phyloP scores from a whole-genome alignment of 2,329 filamentous ascomycete genomes.

The Pseudogymnoascus sp. region DNA sequence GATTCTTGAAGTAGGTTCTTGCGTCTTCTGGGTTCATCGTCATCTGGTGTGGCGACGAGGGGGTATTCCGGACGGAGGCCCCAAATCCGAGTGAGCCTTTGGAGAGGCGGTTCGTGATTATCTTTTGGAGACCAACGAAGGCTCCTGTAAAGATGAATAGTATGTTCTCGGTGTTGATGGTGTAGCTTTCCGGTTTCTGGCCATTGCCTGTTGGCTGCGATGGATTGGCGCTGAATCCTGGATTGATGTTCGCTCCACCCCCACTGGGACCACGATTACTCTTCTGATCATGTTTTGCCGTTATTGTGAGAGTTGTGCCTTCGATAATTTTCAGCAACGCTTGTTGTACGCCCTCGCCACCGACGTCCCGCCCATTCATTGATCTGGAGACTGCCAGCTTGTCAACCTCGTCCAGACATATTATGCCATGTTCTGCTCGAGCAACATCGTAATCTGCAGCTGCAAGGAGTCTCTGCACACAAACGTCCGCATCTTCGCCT shows the following conservation, averaged over 20 bases:
- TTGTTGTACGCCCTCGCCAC: slow-evolving; percentile 94
- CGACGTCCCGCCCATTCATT: slow-evolving; percentile 83
- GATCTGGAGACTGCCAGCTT: slow-evolving; percentile 60
- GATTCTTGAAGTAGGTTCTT: slow-evolving; percentile 44
- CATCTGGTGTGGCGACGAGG: slow-evolving; percentile 38
- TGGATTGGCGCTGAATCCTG: slow-evolving; percentile 11
- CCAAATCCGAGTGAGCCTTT: slow-evolving; percentile 84
- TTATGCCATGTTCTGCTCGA: slow-evolving; percentile 81
- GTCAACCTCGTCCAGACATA: slow-evolving; percentile 94
- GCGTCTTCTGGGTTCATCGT: slow-evolving; percentile 58
- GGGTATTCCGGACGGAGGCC: slow-evolving; percentile 60
- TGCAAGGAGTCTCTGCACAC: slow-evolving; percentile 81
- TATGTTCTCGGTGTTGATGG: slow-evolving; percentile 90
- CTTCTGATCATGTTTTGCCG: slow-evolving; percentile 64
- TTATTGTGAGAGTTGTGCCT: slow-evolving; percentile 86
- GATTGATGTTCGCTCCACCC: slow-evolving; percentile 14
- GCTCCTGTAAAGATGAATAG: slow-evolving; percentile 95
- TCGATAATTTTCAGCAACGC: slow-evolving; percentile 93
- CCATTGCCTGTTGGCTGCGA: slow-evolving; percentile 12
- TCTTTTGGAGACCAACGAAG: slow-evolving; percentile 85
- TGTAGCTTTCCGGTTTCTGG: slow-evolving; percentile 41
- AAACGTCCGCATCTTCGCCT: slow-evolving; percentile 93
- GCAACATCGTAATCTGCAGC: slow-evolving; percentile 84
- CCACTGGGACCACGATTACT: slow-evolving; percentile 27
- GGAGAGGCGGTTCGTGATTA: slow-evolving; percentile 77